phyloP scores from a whole-genome alignment of 441 rosid species.

The Euphorbia corollata region DNA sequence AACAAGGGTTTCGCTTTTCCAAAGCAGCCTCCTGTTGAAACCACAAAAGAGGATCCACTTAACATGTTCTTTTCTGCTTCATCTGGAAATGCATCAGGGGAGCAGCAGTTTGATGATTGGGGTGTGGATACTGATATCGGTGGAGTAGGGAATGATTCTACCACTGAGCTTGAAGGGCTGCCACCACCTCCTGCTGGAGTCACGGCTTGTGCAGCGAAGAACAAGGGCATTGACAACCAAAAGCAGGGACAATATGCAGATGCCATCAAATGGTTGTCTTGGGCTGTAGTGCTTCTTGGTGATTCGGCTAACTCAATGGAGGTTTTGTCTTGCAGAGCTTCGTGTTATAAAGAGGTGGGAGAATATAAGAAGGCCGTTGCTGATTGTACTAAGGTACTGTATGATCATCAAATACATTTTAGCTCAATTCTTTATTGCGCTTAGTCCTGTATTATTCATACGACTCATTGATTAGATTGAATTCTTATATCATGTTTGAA shows the following conservation, averaged over 20 bases:
- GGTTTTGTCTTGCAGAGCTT: slow-evolving; percentile 76
- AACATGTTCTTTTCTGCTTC: slow-evolving; percentile 48
- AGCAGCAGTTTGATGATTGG: slow-evolving; percentile 66
- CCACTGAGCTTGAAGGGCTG: slow-evolving; percentile 93
- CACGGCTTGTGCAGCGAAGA: slow-evolving; percentile 65
- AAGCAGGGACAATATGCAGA: slow-evolving; percentile 95
- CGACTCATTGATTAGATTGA: too few relatives aligned
- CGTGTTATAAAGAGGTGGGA: slow-evolving; percentile 96
- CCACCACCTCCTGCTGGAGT: slow-evolving; percentile 91
- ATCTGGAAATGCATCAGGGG: slow-evolving; percentile 36
- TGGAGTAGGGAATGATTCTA: slow-evolving; percentile 49
- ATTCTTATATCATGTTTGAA: too few relatives aligned
- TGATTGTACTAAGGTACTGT: slow-evolving; percentile 37
- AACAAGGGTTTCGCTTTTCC: slow-evolving; percentile 33
- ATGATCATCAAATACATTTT: too few relatives aligned
- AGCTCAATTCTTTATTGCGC: too few relatives aligned
- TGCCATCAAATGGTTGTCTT: slow-evolving; percentile 94
- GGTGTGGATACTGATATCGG: slow-evolving; percentile 54
- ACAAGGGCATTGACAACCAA: slow-evolving; percentile 74
- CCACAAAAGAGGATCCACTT: slow-evolving; percentile 46
- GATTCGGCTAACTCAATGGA: slow-evolving; percentile 45
- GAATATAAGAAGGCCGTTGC: slow-evolving; percentile 97
- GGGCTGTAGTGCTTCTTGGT: slow-evolving; percentile 78
- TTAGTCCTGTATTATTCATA: too few relatives aligned
- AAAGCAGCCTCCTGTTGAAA: slow-evolving; percentile 34